Percentiles rank a stretch among this genome's conserved stretches.
These are phyloP conservation scores for Phytophthora chlamydospora DNA, from an alignment of 352 stramenopile species.

Conservation along the genomic window DNA sequence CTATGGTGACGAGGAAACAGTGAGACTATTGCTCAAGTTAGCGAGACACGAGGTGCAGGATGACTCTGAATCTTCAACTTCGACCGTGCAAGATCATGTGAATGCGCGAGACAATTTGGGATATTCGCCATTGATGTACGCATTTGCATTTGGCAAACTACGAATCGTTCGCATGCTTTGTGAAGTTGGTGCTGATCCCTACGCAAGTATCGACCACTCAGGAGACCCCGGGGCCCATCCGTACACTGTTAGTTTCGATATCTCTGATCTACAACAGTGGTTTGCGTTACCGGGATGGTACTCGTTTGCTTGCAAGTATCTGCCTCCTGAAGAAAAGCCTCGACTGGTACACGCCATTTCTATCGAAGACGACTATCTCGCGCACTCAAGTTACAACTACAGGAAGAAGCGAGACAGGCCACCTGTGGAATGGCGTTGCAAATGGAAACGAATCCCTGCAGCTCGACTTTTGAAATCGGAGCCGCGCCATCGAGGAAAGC, in stretches of 20 bases:
- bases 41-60: background rate
- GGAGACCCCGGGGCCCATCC: constrained; percentile 48
- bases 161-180: constrained; percentile 36
- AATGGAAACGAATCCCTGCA: constrained; percentile 27
- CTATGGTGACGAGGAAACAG: constrained; percentile 45
- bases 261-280: constrained; percentile 52
- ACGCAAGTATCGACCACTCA: constrained; percentile 50
- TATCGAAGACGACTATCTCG: constrained; percentile 42
- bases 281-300: constrained; percentile 73
- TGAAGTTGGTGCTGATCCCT: constrained; percentile 39
- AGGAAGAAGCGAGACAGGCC: constrained; percentile 23
- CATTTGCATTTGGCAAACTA: constrained; percentile 57
- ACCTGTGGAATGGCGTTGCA: constrained; percentile 31
- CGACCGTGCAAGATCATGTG: constrained; percentile 10
- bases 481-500: constrained; percentile 20
- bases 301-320: constrained; percentile 34
- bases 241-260: constrained; percentile 53
- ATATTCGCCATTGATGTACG: constrained; percentile 63
- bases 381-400: constrained; percentile 50
- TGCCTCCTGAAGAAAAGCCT: constrained; percentile 34
- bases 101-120: constrained; percentile 44
- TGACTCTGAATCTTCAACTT: background rate
- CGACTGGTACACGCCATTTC: constrained; percentile 27
- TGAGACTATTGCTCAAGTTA: constrained; percentile 20
- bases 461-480: constrained; percentile 19